phyloP scores from a whole-genome alignment of 2,329 filamentous ascomycete species.

The Knufia petricola region DNA sequence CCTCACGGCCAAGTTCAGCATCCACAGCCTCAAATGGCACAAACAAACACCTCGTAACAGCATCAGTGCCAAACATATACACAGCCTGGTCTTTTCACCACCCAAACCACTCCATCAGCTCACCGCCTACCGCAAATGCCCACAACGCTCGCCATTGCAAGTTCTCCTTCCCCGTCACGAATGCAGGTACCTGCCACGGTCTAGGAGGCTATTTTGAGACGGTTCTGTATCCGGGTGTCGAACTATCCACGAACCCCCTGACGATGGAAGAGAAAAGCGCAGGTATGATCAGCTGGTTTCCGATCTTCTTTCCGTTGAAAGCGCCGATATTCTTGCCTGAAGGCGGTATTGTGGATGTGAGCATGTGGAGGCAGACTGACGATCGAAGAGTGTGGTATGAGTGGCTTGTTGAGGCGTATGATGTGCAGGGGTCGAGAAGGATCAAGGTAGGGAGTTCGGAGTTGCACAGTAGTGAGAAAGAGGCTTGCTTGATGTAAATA shows the following conservation, averaged over 20 bases:
- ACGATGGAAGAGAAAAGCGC: conserved; percentile 87
- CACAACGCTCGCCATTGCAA: conserved; percentile 79
- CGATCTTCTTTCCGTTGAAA: conserved; percentile 94
- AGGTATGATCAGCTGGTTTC: conserved; percentile 99
- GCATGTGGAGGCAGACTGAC: conserved; percentile 94
- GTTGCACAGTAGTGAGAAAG: conserved; percentile 40
- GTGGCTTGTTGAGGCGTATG: conserved; percentile 85
- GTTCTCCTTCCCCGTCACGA: conserved; percentile 65
- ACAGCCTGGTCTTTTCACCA: conserved; percentile 37
- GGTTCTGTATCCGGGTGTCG: conserved; percentile 73
- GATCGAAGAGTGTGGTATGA: conserved; percentile 98
- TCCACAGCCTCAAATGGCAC: conserved; percentile 10
- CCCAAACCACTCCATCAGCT: conserved; percentile 31
- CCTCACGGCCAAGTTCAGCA: conserved; percentile 1
- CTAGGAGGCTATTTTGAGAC: conserved; percentile 93
- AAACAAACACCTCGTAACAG: conserved; percentile 25
- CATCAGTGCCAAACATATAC: conserved; percentile 30
- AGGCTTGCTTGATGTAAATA: conserved; percentile 39
- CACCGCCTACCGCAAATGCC: conserved; percentile 39
- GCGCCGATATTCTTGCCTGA: conserved; percentile 76
- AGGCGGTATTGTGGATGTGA: conserved; percentile 74
- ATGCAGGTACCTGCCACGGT: conserved; percentile 79
- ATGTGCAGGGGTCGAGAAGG: conserved; percentile 14
- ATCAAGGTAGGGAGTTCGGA: conserved; percentile 35
- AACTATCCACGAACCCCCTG: conserved; percentile 86